A percentile compares a stretch with the other conserved stretches of the same genome.
Conservation (phyloP, 805 yeast species). For the Saccharomyces mikatae region DNA sequence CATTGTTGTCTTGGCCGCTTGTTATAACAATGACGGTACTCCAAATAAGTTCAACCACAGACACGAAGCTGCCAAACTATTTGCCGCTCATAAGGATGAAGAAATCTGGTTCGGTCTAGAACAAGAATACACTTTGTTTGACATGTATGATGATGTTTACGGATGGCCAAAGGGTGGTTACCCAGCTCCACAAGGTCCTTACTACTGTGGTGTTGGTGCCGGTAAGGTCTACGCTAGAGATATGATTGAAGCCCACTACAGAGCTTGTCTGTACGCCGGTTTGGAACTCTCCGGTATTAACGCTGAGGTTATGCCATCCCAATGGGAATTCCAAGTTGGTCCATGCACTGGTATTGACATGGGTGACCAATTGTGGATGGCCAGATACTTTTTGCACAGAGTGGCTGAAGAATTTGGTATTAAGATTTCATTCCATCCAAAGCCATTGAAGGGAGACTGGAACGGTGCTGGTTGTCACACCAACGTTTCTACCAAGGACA, state of each 20-base stretch:
- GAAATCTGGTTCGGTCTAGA: slow-evolving; percentile 96
- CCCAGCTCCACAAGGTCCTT: slow-evolving; percentile 99
- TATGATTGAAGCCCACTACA: slow-evolving; percentile 97
- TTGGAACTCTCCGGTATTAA: slow-evolving; percentile 88
- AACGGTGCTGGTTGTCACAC: slow-evolving; percentile 99
- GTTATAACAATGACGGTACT: slow-evolving; percentile 98
- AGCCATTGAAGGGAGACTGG: slow-evolving; percentile 98
- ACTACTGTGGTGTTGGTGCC: slow-evolving; percentile 99
- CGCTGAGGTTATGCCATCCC: slow-evolving; percentile 99
- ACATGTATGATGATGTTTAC: slow-evolving; percentile 79
- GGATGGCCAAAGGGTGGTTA: slow-evolving; percentile 99
- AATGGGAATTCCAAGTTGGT: slow-evolving; percentile 99
- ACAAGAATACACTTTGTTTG: slow-evolving; percentile 96
- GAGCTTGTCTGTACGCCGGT: slow-evolving; percentile 94
- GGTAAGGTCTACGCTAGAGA: slow-evolving; percentile 98
- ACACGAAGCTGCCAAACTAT: slow-evolving; percentile 89
- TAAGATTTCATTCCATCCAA: slow-evolving; percentile 98
- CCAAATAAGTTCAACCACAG: slow-evolving; percentile 98
- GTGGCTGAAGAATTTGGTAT: slow-evolving; percentile 98
- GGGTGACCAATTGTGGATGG: slow-evolving; percentile 98
- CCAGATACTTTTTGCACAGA: slow-evolving; percentile 85
- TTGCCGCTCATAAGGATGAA: slow-evolving; percentile 82
- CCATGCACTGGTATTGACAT: slow-evolving; percentile 91
- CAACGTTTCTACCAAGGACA: slow-evolving; percentile 83
- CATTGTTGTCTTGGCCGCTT: slow-evolving; percentile 88